Percentiles rank a stretch among this genome's conserved stretches.
phyloP scores from a whole-genome alignment of 148 eudicot species.

The Cornus kousa region DNA sequence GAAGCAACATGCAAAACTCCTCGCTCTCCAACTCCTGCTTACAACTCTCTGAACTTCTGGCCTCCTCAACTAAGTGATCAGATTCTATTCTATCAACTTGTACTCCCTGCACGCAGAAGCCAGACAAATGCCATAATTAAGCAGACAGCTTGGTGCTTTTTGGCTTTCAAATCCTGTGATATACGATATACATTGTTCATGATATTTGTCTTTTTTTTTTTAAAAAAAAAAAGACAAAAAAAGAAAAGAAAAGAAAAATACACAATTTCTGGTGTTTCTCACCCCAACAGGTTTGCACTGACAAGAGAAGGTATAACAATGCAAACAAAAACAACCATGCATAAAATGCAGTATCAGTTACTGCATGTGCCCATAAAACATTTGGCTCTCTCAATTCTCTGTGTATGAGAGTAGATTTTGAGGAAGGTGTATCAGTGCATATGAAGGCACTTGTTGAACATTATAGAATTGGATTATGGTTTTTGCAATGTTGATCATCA shows the following conservation, averaged over 20 bases:
- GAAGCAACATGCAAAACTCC: slow-evolving; percentile 48
- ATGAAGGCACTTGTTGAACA: not conserved
- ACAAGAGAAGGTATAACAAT: no score
- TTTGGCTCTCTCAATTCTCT: not conserved
- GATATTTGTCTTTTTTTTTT: not conserved
- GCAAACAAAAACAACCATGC: no score
- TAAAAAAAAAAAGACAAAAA: no score
- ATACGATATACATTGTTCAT: not conserved
- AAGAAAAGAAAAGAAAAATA: not conserved
- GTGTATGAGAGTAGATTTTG: not conserved
- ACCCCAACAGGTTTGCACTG: not conserved
- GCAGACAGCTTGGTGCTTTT: not conserved
- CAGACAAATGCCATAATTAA: not conserved
- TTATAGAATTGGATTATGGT: not conserved
- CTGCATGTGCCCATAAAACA: not conserved
- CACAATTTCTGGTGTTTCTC: not conserved
- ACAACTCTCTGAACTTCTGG: slow-evolving; percentile 26
- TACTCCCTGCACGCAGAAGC: slow-evolving; percentile 57
- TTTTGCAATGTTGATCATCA: not conserved
- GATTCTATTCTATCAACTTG: slow-evolving; percentile 38
- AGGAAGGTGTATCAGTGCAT: not conserved
- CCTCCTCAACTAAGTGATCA: slow-evolving; percentile 34
- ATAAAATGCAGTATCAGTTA: no score
- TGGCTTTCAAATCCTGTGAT: not conserved
- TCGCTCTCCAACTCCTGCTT: slow-evolving; percentile 46